phyloP scores from a whole-genome alignment of 805 yeast species.

The Maudiozyma serrabonitensis region DNA sequence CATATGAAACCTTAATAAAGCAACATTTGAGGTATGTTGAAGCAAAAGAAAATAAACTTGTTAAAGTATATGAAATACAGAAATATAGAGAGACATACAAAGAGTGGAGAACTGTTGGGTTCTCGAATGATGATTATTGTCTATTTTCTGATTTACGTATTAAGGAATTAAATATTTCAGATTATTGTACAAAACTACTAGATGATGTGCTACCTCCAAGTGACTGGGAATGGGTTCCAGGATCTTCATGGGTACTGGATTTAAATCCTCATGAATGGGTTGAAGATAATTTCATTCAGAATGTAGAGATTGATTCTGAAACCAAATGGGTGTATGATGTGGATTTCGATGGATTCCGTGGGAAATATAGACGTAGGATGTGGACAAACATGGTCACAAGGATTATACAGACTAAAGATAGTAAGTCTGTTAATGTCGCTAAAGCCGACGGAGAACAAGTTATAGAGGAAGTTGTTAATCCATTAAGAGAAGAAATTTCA shows the following conservation, averaged over 20 bases:
- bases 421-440: neutral
- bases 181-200: slow-evolving; percentile 12
- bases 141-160: slow-evolving; percentile 36
- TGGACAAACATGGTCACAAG: slow-evolving; percentile 44
- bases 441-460: slow-evolving; percentile 1
- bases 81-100: slow-evolving; percentile 37
- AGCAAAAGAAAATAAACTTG: slow-evolving; percentile 38
- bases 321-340: slow-evolving; percentile 83
- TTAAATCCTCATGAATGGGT: slow-evolving; percentile 60
- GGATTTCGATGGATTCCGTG: slow-evolving; percentile 24
- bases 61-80: slow-evolving; percentile 65
- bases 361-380: slow-evolving; percentile 49
- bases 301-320: slow-evolving; percentile 55
- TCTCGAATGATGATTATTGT: slow-evolving; percentile 44
- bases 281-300: slow-evolving; percentile 38
- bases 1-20: slow-evolving; percentile 36
- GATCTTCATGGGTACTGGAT: slow-evolving; percentile 58
- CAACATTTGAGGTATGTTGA: slow-evolving; percentile 32
- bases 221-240: slow-evolving; percentile 43
- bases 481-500: slow-evolving; percentile 10
- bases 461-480: slow-evolving; percentile 14
- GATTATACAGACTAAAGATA: slow-evolving; percentile 2
- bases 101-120: slow-evolving; percentile 59
- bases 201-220: slow-evolving; percentile 45
- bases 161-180: slow-evolving; percentile 16